Conservation (phyloP, 805 yeast genomes). For the Phaffomyces thermotolerans region DNA sequence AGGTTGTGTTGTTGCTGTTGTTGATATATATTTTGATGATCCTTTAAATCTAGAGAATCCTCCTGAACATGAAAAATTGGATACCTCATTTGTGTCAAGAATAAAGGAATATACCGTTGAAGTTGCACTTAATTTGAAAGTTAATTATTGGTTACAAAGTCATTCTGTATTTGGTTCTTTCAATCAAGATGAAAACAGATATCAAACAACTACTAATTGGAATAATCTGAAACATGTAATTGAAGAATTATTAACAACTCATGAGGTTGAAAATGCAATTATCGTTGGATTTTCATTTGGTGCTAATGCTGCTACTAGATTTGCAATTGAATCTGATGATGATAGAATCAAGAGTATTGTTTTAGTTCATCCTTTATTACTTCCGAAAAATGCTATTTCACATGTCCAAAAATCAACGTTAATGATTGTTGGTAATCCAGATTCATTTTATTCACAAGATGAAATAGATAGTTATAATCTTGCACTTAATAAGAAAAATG, state of each 20-base stretch:
- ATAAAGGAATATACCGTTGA: slow-evolving; percentile 16
- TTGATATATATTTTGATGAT: slow-evolving; percentile 20
- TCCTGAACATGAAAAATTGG: neutral
- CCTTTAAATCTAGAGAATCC: slow-evolving; percentile 11
- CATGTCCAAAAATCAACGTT: slow-evolving; percentile 10
- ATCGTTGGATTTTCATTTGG: slow-evolving; percentile 23
- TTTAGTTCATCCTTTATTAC: slow-evolving; percentile 19
- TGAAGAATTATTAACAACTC: slow-evolving; percentile 15
- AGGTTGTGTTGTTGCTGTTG: slow-evolving; percentile 22
- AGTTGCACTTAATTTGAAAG: slow-evolving; percentile 12
- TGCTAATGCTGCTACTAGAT: slow-evolving; percentile 17
- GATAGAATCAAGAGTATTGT: slow-evolving; percentile 13
- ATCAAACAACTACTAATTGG: slow-evolving; percentile 18
- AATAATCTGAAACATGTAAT: slow-evolving; percentile 9
- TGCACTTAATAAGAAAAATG: slow-evolving; percentile 9
- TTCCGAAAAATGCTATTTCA: slow-evolving; percentile 15
- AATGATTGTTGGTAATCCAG: slow-evolving; percentile 15
- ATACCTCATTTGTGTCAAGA: slow-evolving; percentile 11
- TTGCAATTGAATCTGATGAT: slow-evolving; percentile 14
- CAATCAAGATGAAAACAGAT: slow-evolving; percentile 10
- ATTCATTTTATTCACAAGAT: slow-evolving; percentile 11
- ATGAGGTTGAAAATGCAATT: slow-evolving; percentile 14
- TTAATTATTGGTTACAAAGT: slow-evolving; percentile 18
- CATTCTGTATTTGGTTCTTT: slow-evolving; percentile 19
- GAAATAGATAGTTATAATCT: slow-evolving; percentile 9